These are phyloP conservation scores for Leccinellum albellum DNA, from an alignment of 768 basidiomycete genomes.

Conservation along the genomic window DNA sequence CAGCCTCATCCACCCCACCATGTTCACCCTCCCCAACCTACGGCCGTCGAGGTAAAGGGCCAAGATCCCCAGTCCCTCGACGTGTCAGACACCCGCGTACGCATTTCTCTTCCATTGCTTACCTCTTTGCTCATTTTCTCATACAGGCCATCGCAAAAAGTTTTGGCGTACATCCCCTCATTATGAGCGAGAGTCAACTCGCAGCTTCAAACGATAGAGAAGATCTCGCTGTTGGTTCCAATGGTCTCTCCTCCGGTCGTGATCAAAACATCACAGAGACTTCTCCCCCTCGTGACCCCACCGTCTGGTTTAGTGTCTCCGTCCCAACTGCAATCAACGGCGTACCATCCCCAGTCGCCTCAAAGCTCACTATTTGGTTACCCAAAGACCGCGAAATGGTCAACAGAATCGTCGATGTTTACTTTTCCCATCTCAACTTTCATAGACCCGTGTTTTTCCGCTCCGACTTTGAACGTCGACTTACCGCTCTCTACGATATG, in stretches of 20 bases:
- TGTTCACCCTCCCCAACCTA: slow-evolving; percentile 14
- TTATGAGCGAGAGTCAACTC: slow-evolving; percentile 62
- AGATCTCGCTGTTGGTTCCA: slow-evolving; percentile 74
- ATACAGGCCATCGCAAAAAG: slow-evolving; percentile 64
- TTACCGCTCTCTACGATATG: slow-evolving; percentile 65
- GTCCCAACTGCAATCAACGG: slow-evolving; percentile 45
- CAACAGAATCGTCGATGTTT: slow-evolving; percentile 58
- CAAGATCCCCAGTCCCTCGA: slow-evolving; percentile 79
- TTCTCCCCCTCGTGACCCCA: slow-evolving; percentile 54
- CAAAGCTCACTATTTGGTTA: slow-evolving; percentile 53
- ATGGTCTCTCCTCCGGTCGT: slow-evolving; percentile 64
- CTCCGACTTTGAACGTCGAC: slow-evolving; percentile 59
- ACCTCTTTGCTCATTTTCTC: slow-evolving; percentile 6
- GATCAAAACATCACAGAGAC: slow-evolving; percentile 57
- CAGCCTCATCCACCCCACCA: slow-evolving; percentile 26
- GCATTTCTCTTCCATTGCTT: background rate
- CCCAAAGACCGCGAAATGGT: slow-evolving; percentile 75
- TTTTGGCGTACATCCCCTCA: slow-evolving; percentile 72
- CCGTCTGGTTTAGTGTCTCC: slow-evolving; percentile 57
- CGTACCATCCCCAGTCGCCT: slow-evolving; percentile 15
- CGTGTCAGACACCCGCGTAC: slow-evolving; percentile 65
- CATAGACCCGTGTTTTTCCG: slow-evolving; percentile 77
- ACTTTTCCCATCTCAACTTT: slow-evolving; percentile 72
- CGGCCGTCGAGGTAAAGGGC: slow-evolving; percentile 52
- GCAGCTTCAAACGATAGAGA: slow-evolving; percentile 54